Base-by-base conservation (phyloP, 1,284 basidiomycete species). In the Leccinum subatratum region DNA sequence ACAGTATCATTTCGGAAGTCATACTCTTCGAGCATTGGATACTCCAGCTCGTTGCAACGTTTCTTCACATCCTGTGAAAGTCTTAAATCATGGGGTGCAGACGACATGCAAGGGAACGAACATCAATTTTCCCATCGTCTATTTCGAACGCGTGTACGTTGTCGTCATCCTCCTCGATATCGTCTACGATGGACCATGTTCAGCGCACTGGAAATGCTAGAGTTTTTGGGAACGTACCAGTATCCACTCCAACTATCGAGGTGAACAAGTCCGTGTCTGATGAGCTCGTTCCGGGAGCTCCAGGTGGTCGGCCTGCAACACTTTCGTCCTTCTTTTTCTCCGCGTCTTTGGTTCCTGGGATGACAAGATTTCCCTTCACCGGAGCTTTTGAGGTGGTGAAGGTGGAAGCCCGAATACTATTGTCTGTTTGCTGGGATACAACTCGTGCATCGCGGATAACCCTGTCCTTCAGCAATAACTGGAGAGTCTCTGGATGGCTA, bases 11-110 rank as follows among this genome's bases (percentile, higher is more conserved):
- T 96, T 56, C 95, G 85, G 82, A 98, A 98, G 77, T 98, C 96
- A 75, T 98, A 98, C 78, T 98, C 96, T 77, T 98, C 96, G 62
- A 98, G 83, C 86, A 97, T 96, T 3, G 96, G 96, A 70, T 95
- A 94, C 75, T 97, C 94, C 56, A 98, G 85, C 71, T 96, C 95
- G 72, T 95, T 95, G 76, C 96, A 98, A 56, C 92, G 88, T 72
- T 92, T 93, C 78, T 96, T 95, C 65, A 96, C 93, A 68, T 93
- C 93, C 93, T 95, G 69, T 16, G 54, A 66, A 65, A 54, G 57
- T 9, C 54, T 71, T 32, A 64, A 56, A 65, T 34, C 11, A 45
- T 37, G 56, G 45, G 20, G 8, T 54, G 9, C n/a, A 12, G 54
- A 16, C 32, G 48, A 39, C 34, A 64, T 63, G 32, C 32, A 48